Base-by-base conservation (phyloP, 805 yeast species). In the Metschnikowia orientalis region DNA sequence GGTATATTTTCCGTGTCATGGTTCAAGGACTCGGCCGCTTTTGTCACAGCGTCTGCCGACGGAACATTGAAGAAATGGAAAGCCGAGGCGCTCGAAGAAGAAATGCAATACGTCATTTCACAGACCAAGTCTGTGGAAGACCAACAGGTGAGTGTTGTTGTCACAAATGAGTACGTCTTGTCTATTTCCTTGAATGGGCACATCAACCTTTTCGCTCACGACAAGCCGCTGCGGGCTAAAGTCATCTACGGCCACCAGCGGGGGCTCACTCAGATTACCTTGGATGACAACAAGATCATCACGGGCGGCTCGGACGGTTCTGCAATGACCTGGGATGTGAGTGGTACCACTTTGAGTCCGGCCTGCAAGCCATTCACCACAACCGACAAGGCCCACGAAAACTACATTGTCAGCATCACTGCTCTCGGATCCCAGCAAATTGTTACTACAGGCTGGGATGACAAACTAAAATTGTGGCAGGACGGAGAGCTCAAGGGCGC, bases 291-390 rank as follows among this genome's bases (percentile, higher is more conserved):
- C 8, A 57, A 51, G 5, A 33, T 77, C 6, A 58, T 63, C 38
- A 71, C 89, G 2, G 96, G 95, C 11, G 79, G 90, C 19, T 78
- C 81, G 35, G 97, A 90, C 55, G 97, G 97, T 18, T 63, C 73
- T 23, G 57, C 89, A 7, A 57, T 73, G 26, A 54, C 67, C 37
- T 86, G 96, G 94, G 60, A 56, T 10, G 38, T 64, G 6, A 42
- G 45, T 2, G 38, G 36, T 6, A 40, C 29, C 8, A 24, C 26
- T 23, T 34, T 50, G 24, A 26, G 26, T 13, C 36, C 54, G 3
- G 39, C 67, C 11, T 55, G 63, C 6, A 70, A 71, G 8, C 47
- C 62, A 8, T 46, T 69, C 8, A 22, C 37, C 17, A 15, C 42
- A 1, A 70, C 71, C 9, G 53, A 57, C 2, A 59, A 61, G 2